Base-by-base conservation (phyloP, 345 rosid genomes). In the Bruguiera sexangula region DNA sequence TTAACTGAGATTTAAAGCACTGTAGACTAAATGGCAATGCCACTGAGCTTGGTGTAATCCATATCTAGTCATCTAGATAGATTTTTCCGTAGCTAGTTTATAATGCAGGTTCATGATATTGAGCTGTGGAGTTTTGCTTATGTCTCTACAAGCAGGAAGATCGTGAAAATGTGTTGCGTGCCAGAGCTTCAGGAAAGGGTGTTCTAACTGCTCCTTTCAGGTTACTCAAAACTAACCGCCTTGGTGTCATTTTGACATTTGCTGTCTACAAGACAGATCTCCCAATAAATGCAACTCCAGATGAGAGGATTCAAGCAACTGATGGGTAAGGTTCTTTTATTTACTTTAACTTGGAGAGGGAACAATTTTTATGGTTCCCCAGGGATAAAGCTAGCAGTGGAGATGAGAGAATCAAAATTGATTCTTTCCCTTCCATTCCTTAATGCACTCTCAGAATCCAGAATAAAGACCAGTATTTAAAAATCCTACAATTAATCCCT, bases 181-280 rank as follows among this genome's bases (percentile, higher is more conserved):
- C 98, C 29, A 89, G 98, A 83, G 87, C 55, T 55, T 89, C 85
- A 7, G 97, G 97, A 70, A 91, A 88, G 76, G 97, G 98, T 60
- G 97, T 89, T 75, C 83, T 94, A 60, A 94, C 98, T 66, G 98
- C 98, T 74, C 98, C 98, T 72, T 94, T 94, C 67, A 85, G 86
- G 79, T 75, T 94, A 76, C 78, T 94, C 50, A 94, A 94, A 85
- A 82, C 96, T 62, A 89, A 89, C 58, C 86, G 98, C 46, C 98
- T 94, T 36, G 98, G 98, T 59, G 97, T 94, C 65, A 94, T 94
- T 67, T 81, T 94, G 85, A 94, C 97, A 56, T 94, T 91, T 78
- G 97, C 96, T 30, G 91, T 94, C 55, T 94, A 94, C 80, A 91
- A 85, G 79, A 80, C 77, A 68, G 96, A 89, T 67, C 90, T 94